These are phyloP conservation scores for Tricholoma furcatifolium DNA, from an alignment of 768 basidiomycete genomes.

Conservation along the genomic window DNA sequence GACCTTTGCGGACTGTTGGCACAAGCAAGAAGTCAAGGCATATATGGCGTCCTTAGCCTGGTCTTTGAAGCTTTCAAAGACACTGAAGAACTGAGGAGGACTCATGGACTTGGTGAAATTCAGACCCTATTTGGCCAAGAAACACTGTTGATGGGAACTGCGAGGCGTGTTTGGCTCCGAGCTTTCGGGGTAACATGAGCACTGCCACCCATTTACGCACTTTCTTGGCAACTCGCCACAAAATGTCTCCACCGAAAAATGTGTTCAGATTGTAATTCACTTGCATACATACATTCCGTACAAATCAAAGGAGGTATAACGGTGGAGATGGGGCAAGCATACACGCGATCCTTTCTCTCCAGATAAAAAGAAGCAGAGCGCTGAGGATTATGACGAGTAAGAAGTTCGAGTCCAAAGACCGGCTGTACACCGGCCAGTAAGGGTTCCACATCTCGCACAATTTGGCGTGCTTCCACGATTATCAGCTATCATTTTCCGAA, in stretches of 20 bases:
- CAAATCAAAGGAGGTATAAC: neutral
- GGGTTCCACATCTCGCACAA: constrained; percentile 34
- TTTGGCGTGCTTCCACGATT: constrained; percentile 26
- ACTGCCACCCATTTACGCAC: constrained; percentile 7
- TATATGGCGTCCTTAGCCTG: constrained; percentile 81
- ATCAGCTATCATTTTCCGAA: neutral
- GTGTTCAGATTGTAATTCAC: neutral
- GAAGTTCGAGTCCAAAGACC: constrained; percentile 15
- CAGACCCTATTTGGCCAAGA: neutral
- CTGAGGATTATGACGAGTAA: constrained; percentile 25
- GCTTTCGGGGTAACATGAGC: constrained; percentile 1
- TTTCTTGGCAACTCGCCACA: neutral
- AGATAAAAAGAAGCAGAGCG: constrained; percentile 26
- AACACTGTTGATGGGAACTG: neutral
- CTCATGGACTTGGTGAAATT: constrained; percentile 13
- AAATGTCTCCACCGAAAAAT: neutral
- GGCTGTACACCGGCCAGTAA: constrained; percentile 23
- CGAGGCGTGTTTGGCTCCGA: constrained; percentile 9
- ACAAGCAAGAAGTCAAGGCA: constrained; percentile 79
- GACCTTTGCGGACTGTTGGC: constrained; percentile 78
- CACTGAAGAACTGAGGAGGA: constrained; percentile 40
- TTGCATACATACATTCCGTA: neutral
- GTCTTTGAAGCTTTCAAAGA: constrained; percentile 61
- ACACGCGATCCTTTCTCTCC: constrained; percentile 24
- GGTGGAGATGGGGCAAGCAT: constrained; percentile 1